Evolutionary conservation across 495 filamentous ascomycete genomes (phyloP).

Genomic region (Rhypophila decipiens): DNA sequence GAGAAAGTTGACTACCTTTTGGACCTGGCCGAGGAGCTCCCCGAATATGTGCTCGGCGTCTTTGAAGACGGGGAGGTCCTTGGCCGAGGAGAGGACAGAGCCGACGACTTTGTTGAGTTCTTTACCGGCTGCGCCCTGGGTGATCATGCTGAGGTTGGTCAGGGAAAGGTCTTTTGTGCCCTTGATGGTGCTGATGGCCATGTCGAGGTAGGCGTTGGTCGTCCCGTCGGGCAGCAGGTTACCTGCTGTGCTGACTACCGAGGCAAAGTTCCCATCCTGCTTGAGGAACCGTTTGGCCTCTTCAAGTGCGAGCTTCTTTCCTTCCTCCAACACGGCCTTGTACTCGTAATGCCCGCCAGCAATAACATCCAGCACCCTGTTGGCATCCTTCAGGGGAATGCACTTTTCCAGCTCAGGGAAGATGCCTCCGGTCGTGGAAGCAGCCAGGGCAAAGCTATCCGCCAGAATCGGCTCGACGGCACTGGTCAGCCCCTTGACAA

Average conservation of each 20-base stretch:
- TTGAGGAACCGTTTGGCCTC: background rate
- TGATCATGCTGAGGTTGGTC: background rate
- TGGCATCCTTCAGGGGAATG: background rate
- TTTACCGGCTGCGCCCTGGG: background rate
- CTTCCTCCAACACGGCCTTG: background rate
- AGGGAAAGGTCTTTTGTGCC: background rate
- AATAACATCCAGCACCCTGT: background rate
- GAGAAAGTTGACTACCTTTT: background rate
- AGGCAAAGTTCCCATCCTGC: background rate
- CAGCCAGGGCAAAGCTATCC: background rate
- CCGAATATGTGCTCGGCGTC: background rate
- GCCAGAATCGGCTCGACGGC: background rate
- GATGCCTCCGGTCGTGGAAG: background rate
- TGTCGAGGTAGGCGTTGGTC: background rate
- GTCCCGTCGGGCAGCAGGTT: background rate
- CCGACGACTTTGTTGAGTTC: background rate
- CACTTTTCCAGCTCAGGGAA: background rate
- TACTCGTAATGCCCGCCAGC: background rate
- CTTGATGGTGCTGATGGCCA: background rate
- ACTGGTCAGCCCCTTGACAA: background rate
- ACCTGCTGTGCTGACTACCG: background rate
- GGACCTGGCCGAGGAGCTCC: background rate
- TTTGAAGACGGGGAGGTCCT: background rate
- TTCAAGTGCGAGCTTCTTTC: background rate
- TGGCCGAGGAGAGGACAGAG: background rate